Conservation (phyloP, 495 filamentous ascomycete genomes). For the Podospora comata region DNA sequence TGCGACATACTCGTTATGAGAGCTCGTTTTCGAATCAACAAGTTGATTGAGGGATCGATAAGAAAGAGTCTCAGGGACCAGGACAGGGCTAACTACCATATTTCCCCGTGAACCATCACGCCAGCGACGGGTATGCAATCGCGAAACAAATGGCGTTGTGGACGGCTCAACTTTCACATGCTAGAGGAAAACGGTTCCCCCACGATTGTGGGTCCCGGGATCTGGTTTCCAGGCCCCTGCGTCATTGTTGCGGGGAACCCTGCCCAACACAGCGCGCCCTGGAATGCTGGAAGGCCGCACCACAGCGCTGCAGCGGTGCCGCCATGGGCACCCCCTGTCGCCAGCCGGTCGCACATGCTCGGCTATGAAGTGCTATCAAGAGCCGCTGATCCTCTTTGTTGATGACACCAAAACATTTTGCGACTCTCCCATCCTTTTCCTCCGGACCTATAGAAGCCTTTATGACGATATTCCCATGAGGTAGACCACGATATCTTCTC, state of each 20-base stretch:
- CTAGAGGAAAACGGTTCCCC: not conserved
- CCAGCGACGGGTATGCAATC: not conserved
- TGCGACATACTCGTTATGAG: not conserved
- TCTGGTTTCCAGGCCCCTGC: conserved; percentile 7
- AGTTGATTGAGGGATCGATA: too few species aligned
- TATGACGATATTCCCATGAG: conserved; percentile 11
- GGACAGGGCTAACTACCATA: not conserved
- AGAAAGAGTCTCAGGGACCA: not conserved
- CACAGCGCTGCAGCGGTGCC: not conserved
- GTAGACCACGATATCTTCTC: conserved; percentile 11
- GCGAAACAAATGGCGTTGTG: not conserved
- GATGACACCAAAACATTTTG: conserved; percentile 4
- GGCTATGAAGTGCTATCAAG: not conserved
- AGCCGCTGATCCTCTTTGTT: not conserved
- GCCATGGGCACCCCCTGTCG: not conserved
- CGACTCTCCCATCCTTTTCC: not conserved
- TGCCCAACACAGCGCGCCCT: not conserved
- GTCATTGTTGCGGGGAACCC: conserved; percentile 17
- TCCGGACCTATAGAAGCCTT: not conserved
- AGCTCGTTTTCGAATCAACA: too few species aligned
- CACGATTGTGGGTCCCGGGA: not conserved
- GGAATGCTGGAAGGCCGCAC: not conserved
- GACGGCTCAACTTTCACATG: conserved; percentile 15
- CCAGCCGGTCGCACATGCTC: not conserved
- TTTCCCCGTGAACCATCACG: not conserved